Base-by-base conservation (phyloP, 352 stramenopile genomes). In the Globisporangium orthogonon region DNA sequence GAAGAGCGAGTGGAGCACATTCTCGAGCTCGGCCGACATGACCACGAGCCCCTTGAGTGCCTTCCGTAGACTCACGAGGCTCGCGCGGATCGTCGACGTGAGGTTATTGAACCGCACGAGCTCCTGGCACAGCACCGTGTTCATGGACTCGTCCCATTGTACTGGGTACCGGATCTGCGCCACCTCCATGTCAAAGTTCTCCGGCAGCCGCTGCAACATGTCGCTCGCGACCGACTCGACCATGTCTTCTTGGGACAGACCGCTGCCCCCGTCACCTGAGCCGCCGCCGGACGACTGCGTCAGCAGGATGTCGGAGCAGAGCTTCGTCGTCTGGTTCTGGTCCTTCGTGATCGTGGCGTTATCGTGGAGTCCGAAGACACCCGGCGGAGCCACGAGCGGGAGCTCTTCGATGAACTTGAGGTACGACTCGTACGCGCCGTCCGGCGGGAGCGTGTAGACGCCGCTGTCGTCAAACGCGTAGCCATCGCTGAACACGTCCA, bases 261-360 rank as follows among this genome's bases (percentile, higher is more conserved):
- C 23, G 23, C 23, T 73, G 45, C 70, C 76, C 29, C 77, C 74
- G 50, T 82, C 86, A 33, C 71, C 85, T 14, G 71, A 71, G 15
- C 77, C 80, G 7, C 83, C 43, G 2, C 50, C 50, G 35, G 86
- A 86, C 29, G 82, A 91, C 66, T 97, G 87, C 2, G 95, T 96
- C 18, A 97, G 74, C 17, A 98, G 56, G n/a, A 98, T 78, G 39
- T 96, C 91, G 14, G 81, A 83, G 37, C 97, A 97, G n/a, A 98
- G 70, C 44, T 93, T 86, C n/a, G 78, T 84, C 2, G 94, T 98
- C 62, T 98, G 89, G 62, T 98, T 98, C 62, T 98, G 84, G 31
- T 97, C 90, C 67, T 96, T 96, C 4, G 93, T 97, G 65, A 98
- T 97, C 23, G 83, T 97, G 5, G 91, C 93, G 52, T 98, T 98